Evolutionary conservation across 1,284 basidiomycete genomes (phyloP).

Genomic region (Leccinum fallax): DNA sequence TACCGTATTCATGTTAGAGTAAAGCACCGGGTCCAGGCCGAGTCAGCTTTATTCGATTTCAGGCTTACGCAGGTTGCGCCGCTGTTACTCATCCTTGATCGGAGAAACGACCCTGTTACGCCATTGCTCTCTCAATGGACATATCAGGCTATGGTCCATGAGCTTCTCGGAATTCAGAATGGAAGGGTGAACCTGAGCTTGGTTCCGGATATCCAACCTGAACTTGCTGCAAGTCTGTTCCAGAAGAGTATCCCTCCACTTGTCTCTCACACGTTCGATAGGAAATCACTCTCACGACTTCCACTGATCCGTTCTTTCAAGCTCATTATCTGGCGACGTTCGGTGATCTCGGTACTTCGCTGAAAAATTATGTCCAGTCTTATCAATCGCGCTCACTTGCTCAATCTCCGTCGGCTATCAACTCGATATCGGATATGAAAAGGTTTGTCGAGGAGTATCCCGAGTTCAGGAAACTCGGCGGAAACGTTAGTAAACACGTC

Average conservation of each 20-base stretch:
- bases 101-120: slow-evolving; percentile 97
- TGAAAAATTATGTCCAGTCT: slow-evolving; percentile 93
- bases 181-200: slow-evolving; percentile 86
- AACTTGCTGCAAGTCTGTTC: slow-evolving; percentile 69
- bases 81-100: slow-evolving; percentile 79
- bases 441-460: slow-evolving; percentile 98
- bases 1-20: slow-evolving; percentile 11
- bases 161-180: slow-evolving; percentile 92
- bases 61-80: slow-evolving; percentile 75
- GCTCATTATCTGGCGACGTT: slow-evolving; percentile 93
- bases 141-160: slow-evolving; percentile 99
- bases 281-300: slow-evolving; percentile 94
- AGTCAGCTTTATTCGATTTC: slow-evolving; percentile 78
- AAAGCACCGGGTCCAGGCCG: slow-evolving; percentile 73
- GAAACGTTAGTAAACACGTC: slow-evolving; percentile 99
- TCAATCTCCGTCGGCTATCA: slow-evolving; percentile 81
- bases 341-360: slow-evolving; percentile 92
- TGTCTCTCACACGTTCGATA: slow-evolving; percentile 37
- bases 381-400: slow-evolving; percentile 88
- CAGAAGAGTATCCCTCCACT: slow-evolving; percentile 3
- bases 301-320: slow-evolving; percentile 95
- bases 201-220: slow-evolving; percentile 86
- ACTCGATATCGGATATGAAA: slow-evolving; percentile 98
- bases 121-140: slow-evolving; percentile 99
- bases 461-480: slow-evolving; percentile 94